Evolutionary conservation across 169 alveolate genomes (phyloP).

Genomic region (Plasmodium vivax): DNA sequence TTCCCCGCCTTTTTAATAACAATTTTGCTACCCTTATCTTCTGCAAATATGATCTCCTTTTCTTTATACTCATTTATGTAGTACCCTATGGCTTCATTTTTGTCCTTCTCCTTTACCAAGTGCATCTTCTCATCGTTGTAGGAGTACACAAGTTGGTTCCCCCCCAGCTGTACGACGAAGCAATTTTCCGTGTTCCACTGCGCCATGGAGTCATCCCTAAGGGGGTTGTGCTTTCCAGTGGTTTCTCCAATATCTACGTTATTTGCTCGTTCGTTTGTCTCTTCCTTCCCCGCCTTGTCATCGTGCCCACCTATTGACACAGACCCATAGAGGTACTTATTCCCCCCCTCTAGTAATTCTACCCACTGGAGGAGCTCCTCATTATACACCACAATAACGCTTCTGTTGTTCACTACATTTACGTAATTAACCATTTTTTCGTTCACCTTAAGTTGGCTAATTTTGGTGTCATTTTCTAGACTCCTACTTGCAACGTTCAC

Average conservation of each 20-base stretch:
- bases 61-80: slow-evolving; percentile 31
- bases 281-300: not conserved
- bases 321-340: slow-evolving; percentile 9
- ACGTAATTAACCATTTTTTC: slow-evolving; percentile 18
- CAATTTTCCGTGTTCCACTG: slow-evolving; percentile 20
- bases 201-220: slow-evolving; percentile 29
- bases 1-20: not conserved
- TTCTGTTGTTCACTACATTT: slow-evolving; percentile 9
- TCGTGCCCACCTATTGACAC: not conserved
- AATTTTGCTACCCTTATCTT: slow-evolving; percentile 28
- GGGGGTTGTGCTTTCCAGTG: not conserved
- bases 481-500: not conserved
- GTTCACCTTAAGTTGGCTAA: slow-evolving; percentile 8
- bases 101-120: not conserved
- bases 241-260: not conserved
- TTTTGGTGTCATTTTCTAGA: slow-evolving; percentile 1
- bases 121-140: slow-evolving; percentile 18
- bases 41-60: slow-evolving; percentile 24
- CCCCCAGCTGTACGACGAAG: not conserved
- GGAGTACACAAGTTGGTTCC: not conserved
- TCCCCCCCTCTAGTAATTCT: slow-evolving; percentile 21
- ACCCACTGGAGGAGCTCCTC: slow-evolving; percentile 33
- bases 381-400: slow-evolving; percentile 41
- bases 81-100: slow-evolving; percentile 31
- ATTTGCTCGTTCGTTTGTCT: not conserved